Evolutionary conservation across 805 yeast species (phyloP).

Genomic region (Starmerella davenportii): DNA sequence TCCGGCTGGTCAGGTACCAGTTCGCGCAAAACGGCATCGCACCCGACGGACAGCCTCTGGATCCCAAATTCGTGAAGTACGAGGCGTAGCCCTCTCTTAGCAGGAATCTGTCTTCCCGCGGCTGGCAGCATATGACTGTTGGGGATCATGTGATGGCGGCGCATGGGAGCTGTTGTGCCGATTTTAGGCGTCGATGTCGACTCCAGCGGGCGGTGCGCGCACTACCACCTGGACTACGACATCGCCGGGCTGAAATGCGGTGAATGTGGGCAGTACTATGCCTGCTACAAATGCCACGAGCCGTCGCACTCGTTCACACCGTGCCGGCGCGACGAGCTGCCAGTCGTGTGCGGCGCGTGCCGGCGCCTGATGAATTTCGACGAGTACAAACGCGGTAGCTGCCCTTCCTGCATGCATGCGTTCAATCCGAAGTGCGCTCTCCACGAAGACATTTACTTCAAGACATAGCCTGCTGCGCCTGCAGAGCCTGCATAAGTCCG

Average conservation of each 20-base stretch:
- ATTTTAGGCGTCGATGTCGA: neutral
- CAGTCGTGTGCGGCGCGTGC: neutral
- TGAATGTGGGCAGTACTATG: neutral
- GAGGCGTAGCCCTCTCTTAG: no score
- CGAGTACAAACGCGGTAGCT: neutral
- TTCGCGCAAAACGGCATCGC: conserved; percentile 38
- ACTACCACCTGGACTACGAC: neutral
- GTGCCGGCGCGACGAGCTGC: neutral
- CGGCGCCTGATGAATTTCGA: neutral
- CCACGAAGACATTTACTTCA: neutral
- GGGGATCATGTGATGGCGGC: neutral
- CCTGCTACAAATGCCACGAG: neutral
- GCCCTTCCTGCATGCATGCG: neutral
- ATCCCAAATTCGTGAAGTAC: conserved; percentile 38
- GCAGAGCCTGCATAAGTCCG: no score
- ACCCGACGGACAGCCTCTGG: conserved; percentile 48
- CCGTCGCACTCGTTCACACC: neutral
- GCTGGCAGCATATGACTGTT: neutral
- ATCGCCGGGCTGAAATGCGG: neutral
- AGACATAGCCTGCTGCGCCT: no score
- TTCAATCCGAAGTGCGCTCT: neutral
- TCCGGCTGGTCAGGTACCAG: conserved; percentile 29
- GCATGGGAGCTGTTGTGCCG: neutral
- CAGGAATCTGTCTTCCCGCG: neutral
- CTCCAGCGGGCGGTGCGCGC: neutral